Base-by-base conservation (phyloP, 179 eudicot genomes). In the Silene noctiflora region DNA sequence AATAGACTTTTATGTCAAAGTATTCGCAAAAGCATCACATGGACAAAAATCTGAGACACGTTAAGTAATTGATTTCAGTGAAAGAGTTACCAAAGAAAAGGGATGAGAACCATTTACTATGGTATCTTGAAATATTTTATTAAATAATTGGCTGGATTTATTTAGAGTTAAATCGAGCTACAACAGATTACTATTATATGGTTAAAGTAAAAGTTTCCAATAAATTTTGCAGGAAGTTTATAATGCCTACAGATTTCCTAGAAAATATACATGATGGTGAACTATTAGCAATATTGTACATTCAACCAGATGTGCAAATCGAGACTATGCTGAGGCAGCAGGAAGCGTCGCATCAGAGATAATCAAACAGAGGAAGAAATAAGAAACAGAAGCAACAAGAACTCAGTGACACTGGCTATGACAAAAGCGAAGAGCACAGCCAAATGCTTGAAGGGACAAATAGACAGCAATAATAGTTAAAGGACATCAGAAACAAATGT, bases 21-120 rank as follows among this genome's bases (percentile, higher is more conserved):
- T 56, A 31, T 19, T 31, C 8, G 64, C 79, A 72, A 21, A 74
- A 33, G n/a, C 6, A 66, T 58, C 67, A 39, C 69, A 46, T 19
- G 20, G 12, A 51, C 22, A 77, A 22, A n/a, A 27, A 72, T 10
- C 21, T 19, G 2, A 8, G 9, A 22, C 1, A 51, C 59, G 1
- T 24, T 60, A 27, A 12, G 39, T 12, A 48, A 25, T 19, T 8
- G 1, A 16, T 48, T 6, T 13, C 9, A 17, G 3, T 4, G 25
- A 55, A 21, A 16, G 35, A 65, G 39, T 4, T 14, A 16, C 22
- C 4, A 4, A 46, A 12, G 6, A 74, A 6, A 44, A 56, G 20
- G 16, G 60, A 44, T 3, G 67, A 33, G 16, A 35, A 39, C 13
- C 21, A 39, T 59, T 21, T 63, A 19, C 22, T 9, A 77, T 3